Percentiles rank a stretch among this genome's conserved stretches.
Evolutionary conservation across 139 green algal genomes (phyloP).

Genomic region (Auxenochlorella pyrenoidosa): DNA sequence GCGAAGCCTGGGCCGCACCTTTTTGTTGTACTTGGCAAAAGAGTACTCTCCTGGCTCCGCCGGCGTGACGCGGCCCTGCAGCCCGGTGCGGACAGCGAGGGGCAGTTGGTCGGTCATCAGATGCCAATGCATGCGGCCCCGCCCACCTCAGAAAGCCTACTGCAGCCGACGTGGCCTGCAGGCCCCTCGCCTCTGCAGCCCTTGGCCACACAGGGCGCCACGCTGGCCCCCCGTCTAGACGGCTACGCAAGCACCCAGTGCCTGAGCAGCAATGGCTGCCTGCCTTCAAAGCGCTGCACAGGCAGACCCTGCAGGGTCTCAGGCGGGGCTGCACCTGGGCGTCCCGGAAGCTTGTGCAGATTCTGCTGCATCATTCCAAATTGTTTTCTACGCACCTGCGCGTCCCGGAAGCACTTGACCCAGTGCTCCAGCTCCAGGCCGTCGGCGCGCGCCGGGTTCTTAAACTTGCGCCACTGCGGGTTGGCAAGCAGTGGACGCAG

Average conservation of each 20-base stretch:
- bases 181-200: too few relatives aligned
- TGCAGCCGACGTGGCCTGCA: too few relatives aligned
- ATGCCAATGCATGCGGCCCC: too few relatives aligned
- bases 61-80: constrained; percentile 65
- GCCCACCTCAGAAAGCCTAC: too few relatives aligned
- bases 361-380: too few relatives aligned
- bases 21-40: constrained; percentile 94
- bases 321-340: background rate
- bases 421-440: constrained; percentile 83
- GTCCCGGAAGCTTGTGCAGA: constrained; percentile 58
- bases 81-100: background rate
- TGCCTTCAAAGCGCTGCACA: too few relatives aligned
- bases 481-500: too few relatives aligned
- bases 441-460: constrained; percentile 78
- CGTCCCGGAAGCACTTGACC: constrained; percentile 77
- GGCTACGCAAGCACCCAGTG: background rate
- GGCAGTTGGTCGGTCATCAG: background rate
- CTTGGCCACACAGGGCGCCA: too few relatives aligned
- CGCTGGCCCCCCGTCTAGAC: too few relatives aligned
- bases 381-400: too few relatives aligned
- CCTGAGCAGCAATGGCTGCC: background rate
- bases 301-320: too few relatives aligned
- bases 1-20: constrained; percentile 70
- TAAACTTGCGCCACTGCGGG: constrained; percentile 71
- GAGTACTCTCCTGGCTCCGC: constrained; percentile 79